Base-by-base conservation (phyloP, 2,329 filamentous ascomycete species). In the Sporothrix luriei region DNA sequence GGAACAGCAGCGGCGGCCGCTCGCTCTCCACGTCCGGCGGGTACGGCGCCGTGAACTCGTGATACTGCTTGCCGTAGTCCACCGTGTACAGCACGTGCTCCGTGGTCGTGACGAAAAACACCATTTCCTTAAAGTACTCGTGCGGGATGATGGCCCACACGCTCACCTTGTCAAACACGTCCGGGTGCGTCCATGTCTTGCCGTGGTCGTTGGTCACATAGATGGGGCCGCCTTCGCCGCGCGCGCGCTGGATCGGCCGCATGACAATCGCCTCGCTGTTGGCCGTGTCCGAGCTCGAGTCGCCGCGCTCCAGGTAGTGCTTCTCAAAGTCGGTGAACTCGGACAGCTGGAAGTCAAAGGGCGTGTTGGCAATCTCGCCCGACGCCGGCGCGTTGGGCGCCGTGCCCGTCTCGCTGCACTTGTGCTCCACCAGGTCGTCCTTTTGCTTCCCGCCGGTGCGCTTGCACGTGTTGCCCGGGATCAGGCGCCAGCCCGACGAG, bases 401-500 rank as follows among this genome's bases (percentile, higher is more conserved):
- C 38, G 79, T 79, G 10, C 79, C 78, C 19, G 83, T 81, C 71
- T 95, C 91, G 19, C 85, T 85, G 80, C 95, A 99, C 70, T 91
- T 86, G 71, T 89, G 86, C 74, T 97, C 89, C 16, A 93, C 85
- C n/a, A 84, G 81, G 68, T 90, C 85, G 74, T 93, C 91, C 75
- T 92, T 89, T 73, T 91, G 86, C 64, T 83, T 79, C 51, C 88
- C 90, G 16, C 79, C 78, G 16, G 82, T 84, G 61, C 87, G 82
- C 74, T 88, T 86, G 79, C 92, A 94, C 29, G 85, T 86, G 77
- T 94, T 90, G 33, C 91, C 92, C 0, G 95, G 94, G 71, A 99
- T 98, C 74, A 94, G 85, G 71, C 94, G 89, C 87, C 93, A 99
- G 33, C 95, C 95, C 40, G 94, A 97, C 3, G 91, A 91, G 14